These are phyloP conservation scores for Triticum timopheevii DNA, from an alignment of 176 grass and related monocot species.

Conservation along the genomic window DNA sequence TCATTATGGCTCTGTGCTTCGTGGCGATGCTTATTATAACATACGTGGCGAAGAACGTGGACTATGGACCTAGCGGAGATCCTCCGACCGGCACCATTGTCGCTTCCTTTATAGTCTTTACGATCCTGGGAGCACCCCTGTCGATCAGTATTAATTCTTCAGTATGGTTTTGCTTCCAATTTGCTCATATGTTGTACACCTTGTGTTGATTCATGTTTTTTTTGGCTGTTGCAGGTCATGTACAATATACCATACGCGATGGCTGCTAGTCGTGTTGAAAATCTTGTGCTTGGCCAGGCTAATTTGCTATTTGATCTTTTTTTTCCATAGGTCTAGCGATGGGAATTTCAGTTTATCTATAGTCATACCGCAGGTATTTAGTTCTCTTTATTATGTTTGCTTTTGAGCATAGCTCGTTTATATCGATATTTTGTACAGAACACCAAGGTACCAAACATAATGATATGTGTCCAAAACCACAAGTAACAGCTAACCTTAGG, in stretches of 20 bases:
- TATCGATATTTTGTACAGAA: neutral
- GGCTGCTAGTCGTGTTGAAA: slow-evolving; percentile 74
- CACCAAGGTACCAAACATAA: neutral
- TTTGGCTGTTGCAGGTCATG: slow-evolving; percentile 59
- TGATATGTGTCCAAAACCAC: neutral
- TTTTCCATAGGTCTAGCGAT: slow-evolving; percentile 62
- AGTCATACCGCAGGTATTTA: slow-evolving; percentile 78
- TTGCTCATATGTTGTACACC: neutral
- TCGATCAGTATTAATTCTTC: slow-evolving; percentile 46
- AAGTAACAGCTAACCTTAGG: neutral
- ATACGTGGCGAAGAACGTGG: slow-evolving; percentile 58
- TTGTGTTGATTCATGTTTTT: slow-evolving; percentile 38
- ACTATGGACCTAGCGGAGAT: slow-evolving; percentile 51
- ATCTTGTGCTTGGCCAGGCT: slow-evolving; percentile 82
- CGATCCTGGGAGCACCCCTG: slow-evolving; percentile 16
- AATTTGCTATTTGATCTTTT: slow-evolving; percentile 22
- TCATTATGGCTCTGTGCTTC: slow-evolving; percentile 83
- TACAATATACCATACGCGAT: slow-evolving; percentile 99
- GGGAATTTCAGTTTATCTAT: slow-evolving; percentile 96
- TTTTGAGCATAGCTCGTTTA: neutral
- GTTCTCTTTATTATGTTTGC: slow-evolving; percentile 14
- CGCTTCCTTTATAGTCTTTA: slow-evolving; percentile 66
- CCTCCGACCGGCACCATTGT: slow-evolving; percentile 66
- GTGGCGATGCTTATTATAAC: slow-evolving; percentile 84
- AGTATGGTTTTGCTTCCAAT: neutral